Base-by-base conservation (phyloP, 306 rosid species). In the Citrullus colocynthis region DNA sequence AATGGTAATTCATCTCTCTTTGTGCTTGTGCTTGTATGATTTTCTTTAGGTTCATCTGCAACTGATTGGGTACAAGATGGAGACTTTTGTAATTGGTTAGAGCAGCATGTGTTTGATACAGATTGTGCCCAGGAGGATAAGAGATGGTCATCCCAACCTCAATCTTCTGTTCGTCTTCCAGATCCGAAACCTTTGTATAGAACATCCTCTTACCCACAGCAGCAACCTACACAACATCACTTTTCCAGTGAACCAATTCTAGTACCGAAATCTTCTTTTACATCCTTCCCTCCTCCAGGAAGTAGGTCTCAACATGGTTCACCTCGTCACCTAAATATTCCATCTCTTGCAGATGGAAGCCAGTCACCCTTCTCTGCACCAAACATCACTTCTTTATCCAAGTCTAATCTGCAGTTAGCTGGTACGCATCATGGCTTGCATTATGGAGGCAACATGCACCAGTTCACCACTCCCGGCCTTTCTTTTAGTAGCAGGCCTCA, bases 131-230 rank as follows among this genome's bases (percentile, higher is more conserved):
- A 82, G 76, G 93, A 87, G 56, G 85, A 88, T 64, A 90, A 88
- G 75, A 81, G 80, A 78, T 86, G 87, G 93, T 81, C 97, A 67
- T 90, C 96, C 4, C 96, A 88, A 49, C 93, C 90, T 28, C 87
- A 82, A 82, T 79, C 84, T 75, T 86, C 88, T 79, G 86, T 87
- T 75, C 80, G 78, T 81, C 79, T 85, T 6, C 21, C 83, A 24
- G 96, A 92, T 54, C 77, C 90, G 4, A 87, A 85, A 74, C 78
- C 89, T 74, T 76, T 95, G 90, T 86, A 88, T 82, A 91, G 98
- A 88, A 87, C 97, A 20, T 89, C 93, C 80, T 91, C 99, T 56
- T 92, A 92, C 85, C 97, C 99, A 76, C 98, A 92, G 66, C 97
- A 87, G 82, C 94, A 83, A 81, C 89, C 89, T 78, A 93, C 85